Evolutionary conservation across 2,329 filamentous ascomycete genomes (phyloP).

Genomic region (Calcarisporium arbuscula): DNA sequence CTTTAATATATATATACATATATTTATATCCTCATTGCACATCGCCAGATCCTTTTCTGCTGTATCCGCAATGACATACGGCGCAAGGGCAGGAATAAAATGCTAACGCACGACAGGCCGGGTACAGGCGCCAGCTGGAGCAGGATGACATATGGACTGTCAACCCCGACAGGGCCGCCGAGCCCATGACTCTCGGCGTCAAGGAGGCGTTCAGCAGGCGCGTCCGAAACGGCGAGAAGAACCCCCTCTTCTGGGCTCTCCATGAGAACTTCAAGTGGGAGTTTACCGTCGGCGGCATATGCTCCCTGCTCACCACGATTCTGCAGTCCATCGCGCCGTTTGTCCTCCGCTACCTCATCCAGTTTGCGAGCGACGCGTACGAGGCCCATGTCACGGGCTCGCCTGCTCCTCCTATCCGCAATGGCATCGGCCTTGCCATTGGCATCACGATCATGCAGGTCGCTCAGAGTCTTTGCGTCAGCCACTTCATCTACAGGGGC

Average conservation of each 20-base stretch:
- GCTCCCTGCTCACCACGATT: conserved; percentile 65
- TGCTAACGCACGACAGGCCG: conserved; percentile 44
- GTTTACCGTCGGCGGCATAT: conserved; percentile 77
- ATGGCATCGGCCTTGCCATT: conserved; percentile 75
- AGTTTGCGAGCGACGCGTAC: conserved; percentile 77
- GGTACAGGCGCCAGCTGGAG: conserved; percentile 79
- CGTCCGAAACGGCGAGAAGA: conserved; percentile 60
- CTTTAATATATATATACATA: conserved; percentile 8
- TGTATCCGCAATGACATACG: no score
- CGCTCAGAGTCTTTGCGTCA: conserved; percentile 70
- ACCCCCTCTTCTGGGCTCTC: conserved; percentile 72
- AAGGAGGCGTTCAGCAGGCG: conserved; percentile 63
- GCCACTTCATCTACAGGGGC: conserved; percentile 88
- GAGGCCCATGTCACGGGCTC: conserved; percentile 44
- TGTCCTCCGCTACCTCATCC: conserved; percentile 77
- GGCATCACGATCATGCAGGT: conserved; percentile 84
- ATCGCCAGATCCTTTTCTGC: no score
- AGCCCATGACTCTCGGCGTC: conserved; percentile 61
- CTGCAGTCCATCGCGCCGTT: conserved; percentile 81
- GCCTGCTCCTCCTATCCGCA: conserved; percentile 61
- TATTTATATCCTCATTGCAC: background rate
- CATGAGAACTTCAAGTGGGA: conserved; percentile 82
- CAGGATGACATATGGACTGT: conserved; percentile 82
- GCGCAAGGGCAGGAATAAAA: background rate
- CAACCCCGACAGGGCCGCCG: conserved; percentile 71